These are phyloP conservation scores for Solanum clarkiae DNA, from an alignment of 257 asterid species.

Conservation along the genomic window DNA sequence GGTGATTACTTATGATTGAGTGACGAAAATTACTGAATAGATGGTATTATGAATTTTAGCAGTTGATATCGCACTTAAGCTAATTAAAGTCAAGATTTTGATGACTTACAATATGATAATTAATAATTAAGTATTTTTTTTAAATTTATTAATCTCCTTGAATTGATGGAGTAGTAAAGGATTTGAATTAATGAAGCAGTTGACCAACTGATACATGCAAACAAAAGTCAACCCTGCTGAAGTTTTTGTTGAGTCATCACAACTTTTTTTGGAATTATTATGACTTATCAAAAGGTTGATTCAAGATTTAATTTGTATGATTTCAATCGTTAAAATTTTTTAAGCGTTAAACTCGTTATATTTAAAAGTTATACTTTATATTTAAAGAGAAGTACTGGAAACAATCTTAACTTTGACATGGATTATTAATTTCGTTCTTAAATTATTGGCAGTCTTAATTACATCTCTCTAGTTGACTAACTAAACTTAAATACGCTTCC, in stretches of 20 bases:
- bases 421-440: no score
- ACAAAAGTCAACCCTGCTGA: neutral
- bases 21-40: neutral
- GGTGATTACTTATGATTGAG: neutral
- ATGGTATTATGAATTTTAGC: neutral
- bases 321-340: neutral
- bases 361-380: neutral
- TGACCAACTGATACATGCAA: neutral
- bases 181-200: neutral
- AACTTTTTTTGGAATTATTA: neutral
- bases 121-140: neutral
- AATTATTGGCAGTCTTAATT: no score
- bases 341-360: fast-evolving
- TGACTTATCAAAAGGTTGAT: neutral
- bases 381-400: no score
- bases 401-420: no score
- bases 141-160: neutral
- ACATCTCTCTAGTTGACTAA: no score
- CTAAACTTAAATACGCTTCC: no score
- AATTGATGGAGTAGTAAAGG: neutral
- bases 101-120: neutral
- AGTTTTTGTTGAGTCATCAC: neutral
- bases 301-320: neutral
- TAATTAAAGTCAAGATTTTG: neutral
- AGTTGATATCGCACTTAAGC: neutral